Base-by-base conservation (phyloP, 2,329 filamentous ascomycete genomes). In the Botrytis pseudocinerea region DNA sequence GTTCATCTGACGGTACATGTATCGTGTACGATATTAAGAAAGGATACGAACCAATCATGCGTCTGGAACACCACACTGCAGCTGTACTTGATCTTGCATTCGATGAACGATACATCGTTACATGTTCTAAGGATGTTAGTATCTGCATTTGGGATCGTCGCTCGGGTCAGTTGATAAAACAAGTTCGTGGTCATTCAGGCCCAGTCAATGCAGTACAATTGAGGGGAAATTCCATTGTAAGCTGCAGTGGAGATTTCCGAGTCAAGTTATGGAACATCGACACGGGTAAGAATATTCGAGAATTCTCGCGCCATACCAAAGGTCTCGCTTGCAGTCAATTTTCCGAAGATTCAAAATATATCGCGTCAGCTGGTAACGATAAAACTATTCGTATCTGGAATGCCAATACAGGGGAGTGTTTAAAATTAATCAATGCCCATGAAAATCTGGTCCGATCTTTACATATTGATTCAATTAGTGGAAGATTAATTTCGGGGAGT, bases 181-280 rank as follows among this genome's bases (percentile, higher is more conserved):
- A 93, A 79, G 88, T 99, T 66, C 88, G 89, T 51, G 96, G 95
- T 12, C 96, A 99, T 82, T 87, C 90, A 2, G 96, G 96, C 0
- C 96, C 96, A 1, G 96, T 99, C 77, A 99, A 99, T 80, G 95
- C 96, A 1, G 94, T 99, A 8, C 95, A 98, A 83, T 89, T 99
- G 82, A 92, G 95, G 71, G 95, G 94, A 74, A 95, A 97, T 83
- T 91, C 94, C 10, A 91, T 98, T 66, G 95, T 98, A 44, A 97
- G 93, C 65, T 97, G 96, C 80, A 96, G 93, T 72, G 96, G 96
- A 72, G 96, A 99, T 82, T 96, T 96, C 78, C 88, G 92, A 69
- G 94, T 97, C 75, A 97, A 97, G 84, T 86, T 99, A 73, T 99
- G 96, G 96, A 97, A 98, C 81, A 91, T 98, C 73, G 91, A 94